phyloP scores from a whole-genome alignment of 2,329 filamentous ascomycete genomes.

The Colletotrichum sp. region DNA sequence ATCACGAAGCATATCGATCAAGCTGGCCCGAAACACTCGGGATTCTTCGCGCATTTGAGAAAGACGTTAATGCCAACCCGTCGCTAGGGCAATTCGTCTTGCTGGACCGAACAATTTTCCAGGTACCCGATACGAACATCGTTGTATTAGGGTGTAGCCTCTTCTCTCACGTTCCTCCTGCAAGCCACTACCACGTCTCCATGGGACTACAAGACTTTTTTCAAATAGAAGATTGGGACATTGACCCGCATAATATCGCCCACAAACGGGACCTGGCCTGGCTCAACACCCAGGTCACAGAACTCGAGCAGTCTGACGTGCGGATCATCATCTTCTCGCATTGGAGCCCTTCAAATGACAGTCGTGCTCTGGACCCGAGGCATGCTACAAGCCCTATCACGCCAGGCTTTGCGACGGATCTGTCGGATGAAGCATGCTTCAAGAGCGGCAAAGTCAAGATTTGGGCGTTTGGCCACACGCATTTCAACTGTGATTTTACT shows the following conservation, averaged over 20 bases:
- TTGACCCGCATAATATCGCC: conserved; percentile 39
- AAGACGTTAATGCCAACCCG: conserved; percentile 24
- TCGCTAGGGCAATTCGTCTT: conserved; percentile 43
- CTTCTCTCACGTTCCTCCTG: conserved; percentile 49
- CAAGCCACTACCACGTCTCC: conserved; percentile 41
- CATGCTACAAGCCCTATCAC: conserved; percentile 33
- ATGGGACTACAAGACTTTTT: conserved; percentile 58
- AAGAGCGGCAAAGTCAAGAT: conserved; percentile 37
- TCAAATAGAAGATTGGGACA: conserved; percentile 44
- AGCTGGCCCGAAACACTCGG: conserved; percentile 36
- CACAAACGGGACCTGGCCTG: conserved; percentile 46
- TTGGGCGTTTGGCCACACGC: conserved; percentile 56
- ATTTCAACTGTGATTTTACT: conserved; percentile 46
- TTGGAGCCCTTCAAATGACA: conserved; percentile 42
- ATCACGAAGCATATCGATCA: conserved; percentile 59
- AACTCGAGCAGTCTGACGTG: conserved; percentile 26
- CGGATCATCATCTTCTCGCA: conserved; percentile 47
- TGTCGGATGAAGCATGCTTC: conserved; percentile 43
- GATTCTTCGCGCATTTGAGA: conserved; percentile 36
- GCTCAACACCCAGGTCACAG: conserved; percentile 42
- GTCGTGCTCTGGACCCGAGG: conserved; percentile 35
- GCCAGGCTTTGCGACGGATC: conserved; percentile 46
- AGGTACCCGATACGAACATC: conserved; percentile 27
- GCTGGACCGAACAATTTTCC: conserved; percentile 35
- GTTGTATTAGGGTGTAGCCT: conserved; percentile 45